Evolutionary conservation across 116 monocot species (phyloP).

Genomic region (Dioscorea cayenensis): DNA sequence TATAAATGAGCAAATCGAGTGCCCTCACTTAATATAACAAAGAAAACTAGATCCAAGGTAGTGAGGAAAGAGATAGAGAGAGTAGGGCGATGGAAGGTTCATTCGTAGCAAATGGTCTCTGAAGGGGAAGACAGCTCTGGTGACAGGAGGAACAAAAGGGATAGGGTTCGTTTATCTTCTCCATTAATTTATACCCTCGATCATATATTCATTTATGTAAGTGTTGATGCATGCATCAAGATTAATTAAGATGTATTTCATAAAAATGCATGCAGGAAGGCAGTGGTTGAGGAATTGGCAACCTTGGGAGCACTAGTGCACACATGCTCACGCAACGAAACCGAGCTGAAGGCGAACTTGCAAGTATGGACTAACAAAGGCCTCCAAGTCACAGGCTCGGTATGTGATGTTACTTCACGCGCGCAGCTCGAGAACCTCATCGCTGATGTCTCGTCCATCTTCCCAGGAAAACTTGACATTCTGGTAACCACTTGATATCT

Average conservation of each 20-base stretch:
- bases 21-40: too few species aligned
- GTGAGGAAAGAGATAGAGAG: too few species aligned
- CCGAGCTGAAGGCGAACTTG: constrained; percentile 44
- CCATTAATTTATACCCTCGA: not conserved
- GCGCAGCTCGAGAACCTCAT: constrained; percentile 36
- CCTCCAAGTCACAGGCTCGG: constrained; percentile 53
- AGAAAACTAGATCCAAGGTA: too few species aligned
- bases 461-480: constrained; percentile 57
- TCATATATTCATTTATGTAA: not conserved
- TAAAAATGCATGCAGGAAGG: not conserved
- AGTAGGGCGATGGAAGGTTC: too few species aligned
- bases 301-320: constrained; percentile 53
- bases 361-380: constrained; percentile 30
- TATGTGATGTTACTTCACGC: constrained; percentile 46
- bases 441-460: constrained; percentile 21
- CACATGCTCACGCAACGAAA: constrained; percentile 57
- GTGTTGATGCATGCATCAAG: not conserved
- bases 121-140: not conserved
- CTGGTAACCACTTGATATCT: constrained; percentile 19
- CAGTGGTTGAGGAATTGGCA: constrained; percentile 16
- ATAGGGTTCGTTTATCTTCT: not conserved
- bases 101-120: too few species aligned
- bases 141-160: not conserved
- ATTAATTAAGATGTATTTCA: too few species aligned
- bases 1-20: too few species aligned